These are phyloP conservation scores for Globisporangium spinosum DNA, from an alignment of 352 stramenopile genomes.

Conservation along the genomic window DNA sequence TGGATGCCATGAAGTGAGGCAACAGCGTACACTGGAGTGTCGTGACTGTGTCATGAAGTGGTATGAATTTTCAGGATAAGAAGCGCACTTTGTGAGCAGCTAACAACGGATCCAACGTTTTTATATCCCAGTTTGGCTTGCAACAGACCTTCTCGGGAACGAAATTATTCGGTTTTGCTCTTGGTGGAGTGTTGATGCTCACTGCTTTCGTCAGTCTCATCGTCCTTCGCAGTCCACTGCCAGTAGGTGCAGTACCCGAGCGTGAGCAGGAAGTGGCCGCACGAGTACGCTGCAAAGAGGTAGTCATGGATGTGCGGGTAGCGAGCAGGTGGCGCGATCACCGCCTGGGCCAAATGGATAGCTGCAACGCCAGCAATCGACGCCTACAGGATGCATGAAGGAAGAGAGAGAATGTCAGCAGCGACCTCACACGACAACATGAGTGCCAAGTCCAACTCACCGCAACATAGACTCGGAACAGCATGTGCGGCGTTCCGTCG, in stretches of 20 bases:
- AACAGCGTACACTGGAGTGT: neutral
- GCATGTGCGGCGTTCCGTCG: slow-evolving; percentile 29
- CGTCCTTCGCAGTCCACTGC: slow-evolving; percentile 57
- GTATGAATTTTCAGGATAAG: neutral
- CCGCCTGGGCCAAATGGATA: slow-evolving; percentile 53
- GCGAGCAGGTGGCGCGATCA: slow-evolving; percentile 41
- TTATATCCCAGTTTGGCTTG: neutral
- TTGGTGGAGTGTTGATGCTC: slow-evolving; percentile 18
- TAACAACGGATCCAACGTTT: neutral
- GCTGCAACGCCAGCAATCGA: slow-evolving; percentile 47
- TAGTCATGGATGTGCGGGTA: slow-evolving; percentile 88
- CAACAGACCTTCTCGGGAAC: neutral
- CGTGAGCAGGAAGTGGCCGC: slow-evolving; percentile 66
- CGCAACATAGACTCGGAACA: slow-evolving; percentile 42
- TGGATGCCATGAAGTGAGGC: slow-evolving; percentile 59
- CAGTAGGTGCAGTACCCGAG: slow-evolving; percentile 80
- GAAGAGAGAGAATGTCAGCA: neutral
- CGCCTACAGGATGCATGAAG: slow-evolving; percentile 26
- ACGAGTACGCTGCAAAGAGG: slow-evolving; percentile 78
- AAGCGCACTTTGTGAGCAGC: neutral
- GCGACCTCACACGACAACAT: neutral
- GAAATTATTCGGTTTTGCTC: slow-evolving; percentile 37
- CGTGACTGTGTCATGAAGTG: neutral
- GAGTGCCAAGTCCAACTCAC: slow-evolving; percentile 27
- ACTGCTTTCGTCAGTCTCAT: slow-evolving; percentile 8